Percentiles rank a stretch among this genome's conserved stretches.
Conservation (phyloP, 140 eudicot genomes). For the Flaveria floridana region DNA sequence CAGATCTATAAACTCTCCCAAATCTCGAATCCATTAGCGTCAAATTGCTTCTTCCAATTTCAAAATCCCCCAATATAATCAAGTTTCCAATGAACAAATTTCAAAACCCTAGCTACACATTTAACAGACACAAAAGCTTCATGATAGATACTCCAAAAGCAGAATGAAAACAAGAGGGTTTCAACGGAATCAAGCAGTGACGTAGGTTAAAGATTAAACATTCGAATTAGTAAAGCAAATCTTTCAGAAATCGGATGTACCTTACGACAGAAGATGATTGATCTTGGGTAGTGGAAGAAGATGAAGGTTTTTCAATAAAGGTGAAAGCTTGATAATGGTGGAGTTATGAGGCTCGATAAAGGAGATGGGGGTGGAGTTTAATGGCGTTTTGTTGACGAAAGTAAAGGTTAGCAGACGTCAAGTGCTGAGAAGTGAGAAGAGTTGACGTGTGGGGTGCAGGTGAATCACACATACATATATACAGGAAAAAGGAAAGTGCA, state of each 20-base stretch:
- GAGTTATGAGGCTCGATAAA: not conserved
- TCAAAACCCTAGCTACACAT: conserved; percentile 22
- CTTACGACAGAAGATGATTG: conserved; percentile 13
- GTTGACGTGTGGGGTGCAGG: conserved; percentile 23
- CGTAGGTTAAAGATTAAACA: not conserved
- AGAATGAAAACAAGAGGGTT: conserved; percentile 21
- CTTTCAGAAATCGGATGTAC: conserved; percentile 17
- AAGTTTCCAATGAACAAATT: not conserved
- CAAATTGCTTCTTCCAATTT: not conserved
- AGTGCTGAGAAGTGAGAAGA: not conserved
- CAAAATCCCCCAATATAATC: not conserved
- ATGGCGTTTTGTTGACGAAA: conserved; percentile 7
- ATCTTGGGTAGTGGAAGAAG: conserved; percentile 13
- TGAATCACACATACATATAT: conserved; percentile 15
- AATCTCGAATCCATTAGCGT: conserved; percentile 55
- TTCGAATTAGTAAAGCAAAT: not conserved
- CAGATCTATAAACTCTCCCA: conserved; percentile 36
- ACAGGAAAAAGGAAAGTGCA: not conserved
- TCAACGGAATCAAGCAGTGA: not conserved
- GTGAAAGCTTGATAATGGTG: conserved; percentile 6
- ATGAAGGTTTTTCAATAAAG: conserved; percentile 23
- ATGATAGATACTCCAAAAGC: conserved; percentile 18
- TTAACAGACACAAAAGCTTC: conserved; percentile 3
- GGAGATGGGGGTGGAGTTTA: not conserved
- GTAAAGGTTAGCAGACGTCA: not conserved